phyloP scores from a whole-genome alignment of 495 filamentous ascomycete species.

The Rusavskia elegans region DNA sequence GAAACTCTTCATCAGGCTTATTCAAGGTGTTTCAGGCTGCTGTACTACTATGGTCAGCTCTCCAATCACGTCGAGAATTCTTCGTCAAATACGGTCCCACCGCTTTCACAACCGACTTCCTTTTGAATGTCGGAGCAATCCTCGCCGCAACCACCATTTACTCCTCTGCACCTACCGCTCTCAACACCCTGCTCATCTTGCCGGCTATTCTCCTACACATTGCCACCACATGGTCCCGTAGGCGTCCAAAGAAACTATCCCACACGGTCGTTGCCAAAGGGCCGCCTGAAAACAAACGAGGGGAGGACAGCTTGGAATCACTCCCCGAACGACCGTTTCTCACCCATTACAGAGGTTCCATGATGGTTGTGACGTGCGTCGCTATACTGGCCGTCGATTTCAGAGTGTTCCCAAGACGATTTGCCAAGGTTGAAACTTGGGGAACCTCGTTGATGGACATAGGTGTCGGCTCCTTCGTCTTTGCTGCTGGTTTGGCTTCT shows the following conservation, averaged over 20 bases:
- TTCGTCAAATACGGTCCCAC: slow-evolving; percentile 59
- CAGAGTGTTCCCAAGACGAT: slow-evolving; percentile 75
- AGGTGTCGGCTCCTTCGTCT: slow-evolving; percentile 95
- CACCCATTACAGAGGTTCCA: slow-evolving; percentile 73
- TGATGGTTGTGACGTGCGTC: slow-evolving; percentile 86
- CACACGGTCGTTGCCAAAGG: slow-evolving; percentile 35
- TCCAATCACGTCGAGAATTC: slow-evolving; percentile 75
- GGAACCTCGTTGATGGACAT: slow-evolving; percentile 97
- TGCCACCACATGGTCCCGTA: slow-evolving; percentile 21
- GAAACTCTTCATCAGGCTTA: slow-evolving; percentile 1
- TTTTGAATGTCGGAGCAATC: slow-evolving; percentile 68
- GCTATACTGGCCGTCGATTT: slow-evolving; percentile 98
- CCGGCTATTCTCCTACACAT: slow-evolving; percentile 50
- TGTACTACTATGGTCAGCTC: slow-evolving; percentile 71
- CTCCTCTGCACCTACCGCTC: slow-evolving; percentile 52
- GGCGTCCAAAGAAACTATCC: slow-evolving; percentile 32
- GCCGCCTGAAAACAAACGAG: slow-evolving; percentile 8
- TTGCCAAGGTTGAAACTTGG: slow-evolving; percentile 97
- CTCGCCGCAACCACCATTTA: slow-evolving; percentile 81
- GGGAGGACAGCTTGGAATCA: slow-evolving; percentile 19
- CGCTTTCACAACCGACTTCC: slow-evolving; percentile 61
- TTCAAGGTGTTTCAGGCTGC: slow-evolving; percentile 39
- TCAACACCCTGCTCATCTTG: slow-evolving; percentile 58
- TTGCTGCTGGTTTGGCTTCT: slow-evolving; percentile 83
- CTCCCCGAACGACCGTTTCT: slow-evolving; percentile 80